A percentile compares a stretch with the other conserved stretches of the same genome.
phyloP scores from a whole-genome alignment of 805 yeast species.

The Isabelozyma heimii region DNA sequence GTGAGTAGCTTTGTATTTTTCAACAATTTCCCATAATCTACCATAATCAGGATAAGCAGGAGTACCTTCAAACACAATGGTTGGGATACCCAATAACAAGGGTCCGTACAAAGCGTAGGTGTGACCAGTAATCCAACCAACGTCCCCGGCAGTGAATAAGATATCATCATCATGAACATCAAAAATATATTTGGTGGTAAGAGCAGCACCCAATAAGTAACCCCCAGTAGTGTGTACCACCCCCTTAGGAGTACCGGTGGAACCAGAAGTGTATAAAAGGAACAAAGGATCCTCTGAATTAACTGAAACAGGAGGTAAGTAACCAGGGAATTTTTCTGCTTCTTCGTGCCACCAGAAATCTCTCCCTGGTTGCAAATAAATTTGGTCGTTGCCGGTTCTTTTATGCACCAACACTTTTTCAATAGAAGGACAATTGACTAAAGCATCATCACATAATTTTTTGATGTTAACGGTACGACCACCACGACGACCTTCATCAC shows the following conservation, averaged over 20 bases:
- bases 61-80: slow-evolving; percentile 94
- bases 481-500: slow-evolving; percentile 95
- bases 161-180: slow-evolving; percentile 88
- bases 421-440: slow-evolving; percentile 70
- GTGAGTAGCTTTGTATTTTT: slow-evolving; percentile 86
- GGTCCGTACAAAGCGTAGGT: slow-evolving; percentile 96
- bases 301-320: slow-evolving; percentile 84
- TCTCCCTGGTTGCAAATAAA: slow-evolving; percentile 74
- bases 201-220: slow-evolving; percentile 85
- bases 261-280: slow-evolving; percentile 94
- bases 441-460: slow-evolving; percentile 92
- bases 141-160: slow-evolving; percentile 95
- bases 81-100: slow-evolving; percentile 77
- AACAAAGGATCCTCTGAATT: slow-evolving; percentile 93
- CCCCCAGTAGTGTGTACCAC: slow-evolving; percentile 95
- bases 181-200: slow-evolving; percentile 89
- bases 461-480: slow-evolving; percentile 90
- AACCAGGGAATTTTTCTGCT: slow-evolving; percentile 73
- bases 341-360: slow-evolving; percentile 98
- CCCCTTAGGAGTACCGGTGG: slow-evolving; percentile 98
- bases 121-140: slow-evolving; percentile 99
- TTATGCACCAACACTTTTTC: slow-evolving; percentile 81
- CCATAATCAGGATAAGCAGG: slow-evolving; percentile 96
- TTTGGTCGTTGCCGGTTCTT: slow-evolving; percentile 76
- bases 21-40: slow-evolving; percentile 95